A percentile compares a stretch with the other conserved stretches of the same genome.
Evolutionary conservation across 2,329 filamentous ascomycete species (phyloP).

Genomic region (Lachnellula arida): DNA sequence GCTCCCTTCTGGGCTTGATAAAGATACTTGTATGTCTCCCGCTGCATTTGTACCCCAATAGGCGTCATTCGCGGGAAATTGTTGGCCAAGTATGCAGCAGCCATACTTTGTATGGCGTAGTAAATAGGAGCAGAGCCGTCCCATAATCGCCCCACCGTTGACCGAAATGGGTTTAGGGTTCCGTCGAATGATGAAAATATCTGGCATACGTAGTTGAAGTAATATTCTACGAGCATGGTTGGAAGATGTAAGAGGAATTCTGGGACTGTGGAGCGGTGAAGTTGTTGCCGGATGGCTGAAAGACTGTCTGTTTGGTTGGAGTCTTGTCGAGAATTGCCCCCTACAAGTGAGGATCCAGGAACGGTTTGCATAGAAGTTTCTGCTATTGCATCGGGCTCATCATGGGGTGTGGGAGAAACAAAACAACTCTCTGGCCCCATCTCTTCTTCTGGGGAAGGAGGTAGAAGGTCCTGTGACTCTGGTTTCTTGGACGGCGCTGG

Average conservation of each 20-base stretch:
- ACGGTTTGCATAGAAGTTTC: not conserved
- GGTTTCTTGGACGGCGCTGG: slow-evolving; percentile 1
- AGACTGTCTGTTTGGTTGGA: slow-evolving; percentile 23
- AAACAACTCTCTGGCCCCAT: too few relatives aligned
- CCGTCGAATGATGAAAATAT: slow-evolving; percentile 63
- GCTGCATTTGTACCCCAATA: slow-evolving; percentile 46
- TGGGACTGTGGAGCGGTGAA: slow-evolving; percentile 24
- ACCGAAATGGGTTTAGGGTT: slow-evolving; percentile 55
- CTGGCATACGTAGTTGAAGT: slow-evolving; percentile 57
- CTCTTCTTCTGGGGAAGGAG: slow-evolving; percentile 1
- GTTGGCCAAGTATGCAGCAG: slow-evolving; percentile 55
- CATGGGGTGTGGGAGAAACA: not conserved
- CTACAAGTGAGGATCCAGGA: not conserved
- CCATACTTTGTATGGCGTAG: slow-evolving; percentile 60
- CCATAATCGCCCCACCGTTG: slow-evolving; percentile 53
- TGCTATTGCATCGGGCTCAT: not conserved
- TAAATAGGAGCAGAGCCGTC: slow-evolving; percentile 54
- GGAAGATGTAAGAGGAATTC: slow-evolving; percentile 33
- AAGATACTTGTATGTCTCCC: slow-evolving; percentile 28
- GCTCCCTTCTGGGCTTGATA: slow-evolving; percentile 47
- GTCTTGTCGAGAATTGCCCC: not conserved
- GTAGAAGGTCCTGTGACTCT: not conserved
- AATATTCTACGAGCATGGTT: slow-evolving; percentile 56
- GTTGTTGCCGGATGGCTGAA: slow-evolving; percentile 25
- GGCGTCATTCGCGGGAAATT: slow-evolving; percentile 49